These are phyloP conservation scores for Eucalyptus brandiana DNA, from an alignment of 345 rosid species.

Conservation along the genomic window DNA sequence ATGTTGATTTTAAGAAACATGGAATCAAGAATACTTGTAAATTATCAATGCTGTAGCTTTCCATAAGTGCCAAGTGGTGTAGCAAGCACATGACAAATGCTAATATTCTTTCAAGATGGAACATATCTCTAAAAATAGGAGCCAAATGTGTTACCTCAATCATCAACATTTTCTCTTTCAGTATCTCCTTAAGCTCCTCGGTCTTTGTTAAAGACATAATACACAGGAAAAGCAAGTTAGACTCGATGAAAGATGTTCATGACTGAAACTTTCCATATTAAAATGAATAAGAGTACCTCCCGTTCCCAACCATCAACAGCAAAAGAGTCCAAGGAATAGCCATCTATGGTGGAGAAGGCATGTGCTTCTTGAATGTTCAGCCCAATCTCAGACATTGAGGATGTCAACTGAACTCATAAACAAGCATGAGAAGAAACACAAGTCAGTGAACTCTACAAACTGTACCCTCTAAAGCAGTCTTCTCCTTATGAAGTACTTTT, in stretches of 20 bases:
- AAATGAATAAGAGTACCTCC: slow-evolving; percentile 41
- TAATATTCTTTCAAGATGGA: background rate
- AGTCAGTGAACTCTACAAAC: background rate
- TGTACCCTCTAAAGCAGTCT: background rate
- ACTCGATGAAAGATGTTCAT: background rate
- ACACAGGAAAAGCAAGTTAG: background rate
- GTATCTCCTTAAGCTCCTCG: slow-evolving; percentile 21
- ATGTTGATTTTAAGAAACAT: background rate
- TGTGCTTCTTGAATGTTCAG: slow-evolving; percentile 98
- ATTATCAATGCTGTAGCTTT: background rate
- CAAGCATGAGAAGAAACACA: background rate
- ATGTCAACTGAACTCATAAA: slow-evolving; percentile 56
- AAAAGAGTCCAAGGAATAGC: slow-evolving; percentile 91
- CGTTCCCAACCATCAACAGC: slow-evolving; percentile 94
- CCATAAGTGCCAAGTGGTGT: background rate
- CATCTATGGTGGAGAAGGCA: slow-evolving; percentile 87
- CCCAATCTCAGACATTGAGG: slow-evolving; percentile 79
- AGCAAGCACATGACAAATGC: background rate
- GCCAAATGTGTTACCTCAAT: slow-evolving; percentile 20
- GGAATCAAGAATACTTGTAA: background rate
- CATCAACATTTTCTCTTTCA: slow-evolving; percentile 34
- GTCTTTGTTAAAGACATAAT: slow-evolving; percentile 21
- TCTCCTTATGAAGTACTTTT: background rate
- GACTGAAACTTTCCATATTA: background rate
- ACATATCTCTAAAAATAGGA: background rate